Base-by-base conservation (phyloP, 805 yeast species). In the Kodamaea hsintzibuensis region DNA sequence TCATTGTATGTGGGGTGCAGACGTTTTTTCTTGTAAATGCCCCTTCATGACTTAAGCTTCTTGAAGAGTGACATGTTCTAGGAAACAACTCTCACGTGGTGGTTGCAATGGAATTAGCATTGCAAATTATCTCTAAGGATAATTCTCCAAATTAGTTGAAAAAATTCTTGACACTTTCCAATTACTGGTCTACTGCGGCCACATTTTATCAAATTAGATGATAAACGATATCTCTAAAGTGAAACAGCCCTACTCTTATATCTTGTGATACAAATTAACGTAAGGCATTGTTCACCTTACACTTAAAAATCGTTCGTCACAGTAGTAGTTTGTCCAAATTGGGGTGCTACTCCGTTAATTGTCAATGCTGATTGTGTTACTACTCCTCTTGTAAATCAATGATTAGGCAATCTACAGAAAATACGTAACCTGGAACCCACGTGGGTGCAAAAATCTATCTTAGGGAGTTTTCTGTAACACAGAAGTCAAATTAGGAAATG, bases 361-460 rank as follows among this genome's bases (percentile, higher is more conserved):
- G 35, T 30, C 35, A 9, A 30, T 30, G 13, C 13, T 8, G 35
- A 8, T 30, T 30, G 35, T 30, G 35, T 10, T 9, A 30, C 3
- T 9, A 12, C 35, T 30, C 35, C 35, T 9, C 13, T 8, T 30
- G 8, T 30, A 30, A n/a, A 30, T 30, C 35, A 30, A 30, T 22
- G 35, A 30, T 30, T 30, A 30, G 35, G 35, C 10, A 30, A 30
- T 30, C 35, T 12, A 3, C 35, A 30, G 35, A 30, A 30, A 30
- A 30, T 30, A 30, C 10, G 35, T 30, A 3, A 30, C 30, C 14
- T 25, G 22, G 10, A 2, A 5, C 51, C 51, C 51, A 48, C 51
- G 51, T 48, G 51, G 50, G 50, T 47, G 50, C 50, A 47, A 47
- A 47, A 19, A n/a, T 12, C 13, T 8, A 7, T 1, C 19, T 10